A percentile compares a stretch with the other conserved stretches of the same genome.
These are phyloP conservation scores for Ophiostoma sp. DNA, from an alignment of 2,329 filamentous ascomycete species.

Conservation along the genomic window DNA sequence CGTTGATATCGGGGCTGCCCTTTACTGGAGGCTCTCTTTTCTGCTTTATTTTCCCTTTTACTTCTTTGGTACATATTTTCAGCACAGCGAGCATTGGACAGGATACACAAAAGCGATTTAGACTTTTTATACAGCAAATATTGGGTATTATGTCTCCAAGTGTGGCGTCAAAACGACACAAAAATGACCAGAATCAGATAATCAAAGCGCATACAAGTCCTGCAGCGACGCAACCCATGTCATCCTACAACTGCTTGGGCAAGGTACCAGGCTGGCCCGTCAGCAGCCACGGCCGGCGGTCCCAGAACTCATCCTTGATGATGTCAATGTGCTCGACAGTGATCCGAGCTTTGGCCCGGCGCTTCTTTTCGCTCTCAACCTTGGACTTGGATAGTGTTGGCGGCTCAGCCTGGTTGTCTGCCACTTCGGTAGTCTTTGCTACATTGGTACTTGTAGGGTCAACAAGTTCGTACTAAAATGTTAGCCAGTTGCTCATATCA, in stretches of 20 bases:
- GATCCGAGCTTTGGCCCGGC: conserved; percentile 75
- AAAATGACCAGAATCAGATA: conserved; percentile 27
- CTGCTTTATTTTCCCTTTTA: background rate
- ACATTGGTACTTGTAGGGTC: conserved; percentile 55
- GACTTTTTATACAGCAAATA: background rate
- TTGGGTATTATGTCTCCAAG: background rate
- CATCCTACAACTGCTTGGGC: conserved; percentile 51
- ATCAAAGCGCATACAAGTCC: conserved; percentile 26
- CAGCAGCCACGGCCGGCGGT: conserved; percentile 78
- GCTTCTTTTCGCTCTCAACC: conserved; percentile 78
- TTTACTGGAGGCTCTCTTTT: background rate
- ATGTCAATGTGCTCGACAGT: conserved; percentile 86
- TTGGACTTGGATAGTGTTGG: conserved; percentile 72
- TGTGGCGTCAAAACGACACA: background rate
- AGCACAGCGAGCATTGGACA: conserved; percentile 16
- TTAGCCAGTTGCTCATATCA: background rate
- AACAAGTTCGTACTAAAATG: conserved; percentile 65
- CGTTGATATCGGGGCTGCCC: background rate
- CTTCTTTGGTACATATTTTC: background rate
- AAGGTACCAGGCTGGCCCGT: conserved; percentile 72
- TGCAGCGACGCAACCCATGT: conserved; percentile 20
- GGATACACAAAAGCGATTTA: conserved; percentile 14
- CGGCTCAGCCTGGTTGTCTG: conserved; percentile 54
- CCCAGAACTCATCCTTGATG: conserved; percentile 95
- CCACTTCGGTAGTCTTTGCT: conserved; percentile 46